These are phyloP conservation scores for Penicillium griseofulvum DNA, from an alignment of 2,329 filamentous ascomycete genomes.

Conservation along the genomic window DNA sequence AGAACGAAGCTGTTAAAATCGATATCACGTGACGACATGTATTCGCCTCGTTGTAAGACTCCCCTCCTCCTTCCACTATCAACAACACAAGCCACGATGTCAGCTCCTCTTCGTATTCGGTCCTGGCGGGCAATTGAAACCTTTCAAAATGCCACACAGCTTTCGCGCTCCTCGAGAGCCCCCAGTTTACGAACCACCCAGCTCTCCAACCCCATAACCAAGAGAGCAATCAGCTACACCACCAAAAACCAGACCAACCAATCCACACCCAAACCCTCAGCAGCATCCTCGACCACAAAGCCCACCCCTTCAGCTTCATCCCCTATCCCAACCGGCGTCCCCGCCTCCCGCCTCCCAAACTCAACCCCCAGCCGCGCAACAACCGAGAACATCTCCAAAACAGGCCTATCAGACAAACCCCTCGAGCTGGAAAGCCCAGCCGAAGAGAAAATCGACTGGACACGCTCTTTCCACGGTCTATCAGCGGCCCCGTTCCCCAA, in stretches of 20 bases:
- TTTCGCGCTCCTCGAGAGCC: conserved; percentile 13
- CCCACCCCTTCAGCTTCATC: conserved; percentile 10
- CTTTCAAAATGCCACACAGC: conserved; percentile 12
- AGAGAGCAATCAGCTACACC: conserved; percentile 18
- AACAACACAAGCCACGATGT: conserved; percentile 20
- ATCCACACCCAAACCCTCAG: conserved; percentile 5
- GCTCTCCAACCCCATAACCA: conserved; percentile 10
- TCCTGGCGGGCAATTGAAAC: conserved; percentile 20
- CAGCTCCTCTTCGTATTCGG: conserved; percentile 19
- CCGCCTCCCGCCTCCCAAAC: conserved; percentile 19
- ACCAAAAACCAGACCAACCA: conserved; percentile 15
- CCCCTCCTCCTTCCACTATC: conserved; percentile 10
- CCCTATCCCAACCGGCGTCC: conserved; percentile 7
- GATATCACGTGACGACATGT: conserved; percentile 24
- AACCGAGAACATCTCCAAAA: conserved; percentile 40
- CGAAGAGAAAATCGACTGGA: conserved; percentile 69
- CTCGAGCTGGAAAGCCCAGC: conserved; percentile 28
- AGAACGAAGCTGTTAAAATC: neutral
- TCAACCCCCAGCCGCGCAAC: conserved; percentile 30
- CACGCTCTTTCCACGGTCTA: conserved; percentile 77
- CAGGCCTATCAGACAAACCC: conserved; percentile 37
- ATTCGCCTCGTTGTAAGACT: neutral
- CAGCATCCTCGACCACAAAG: conserved; percentile 7
- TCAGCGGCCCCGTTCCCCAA: conserved; percentile 67
- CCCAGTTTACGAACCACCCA: neutral